phyloP scores from a whole-genome alignment of 2,329 filamentous ascomycete genomes.

The Phyllosticta paracitricarpa region DNA sequence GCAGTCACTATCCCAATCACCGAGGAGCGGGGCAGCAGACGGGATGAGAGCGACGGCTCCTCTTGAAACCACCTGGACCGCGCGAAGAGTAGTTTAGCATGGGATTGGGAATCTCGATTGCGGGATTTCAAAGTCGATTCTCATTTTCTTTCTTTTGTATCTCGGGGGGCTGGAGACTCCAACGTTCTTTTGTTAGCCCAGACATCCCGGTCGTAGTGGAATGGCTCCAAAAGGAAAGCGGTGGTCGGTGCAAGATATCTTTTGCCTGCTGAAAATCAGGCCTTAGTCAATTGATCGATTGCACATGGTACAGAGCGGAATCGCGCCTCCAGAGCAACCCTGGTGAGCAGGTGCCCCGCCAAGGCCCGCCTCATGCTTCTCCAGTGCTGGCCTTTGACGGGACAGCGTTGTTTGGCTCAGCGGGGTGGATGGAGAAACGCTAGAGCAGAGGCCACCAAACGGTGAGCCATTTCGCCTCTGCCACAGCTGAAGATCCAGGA shows the following conservation, averaged over 20 bases:
- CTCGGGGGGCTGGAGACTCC: no score
- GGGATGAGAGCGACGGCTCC: background rate
- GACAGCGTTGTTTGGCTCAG: background rate
- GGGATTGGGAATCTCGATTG: background rate
- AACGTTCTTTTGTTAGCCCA: background rate
- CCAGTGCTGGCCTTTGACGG: background rate
- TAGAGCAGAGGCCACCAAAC: background rate
- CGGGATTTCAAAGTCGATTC: background rate
- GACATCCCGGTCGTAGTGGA: background rate
- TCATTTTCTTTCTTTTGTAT: background rate
- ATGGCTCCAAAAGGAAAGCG: background rate
- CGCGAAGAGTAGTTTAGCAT: background rate
- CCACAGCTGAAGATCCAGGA: background rate
- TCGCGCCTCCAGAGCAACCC: background rate
- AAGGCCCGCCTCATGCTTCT: background rate
- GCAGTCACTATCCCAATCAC: background rate
- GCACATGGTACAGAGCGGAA: background rate
- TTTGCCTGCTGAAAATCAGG: background rate
- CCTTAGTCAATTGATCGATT: background rate
- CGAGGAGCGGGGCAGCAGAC: background rate
- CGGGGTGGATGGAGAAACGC: background rate
- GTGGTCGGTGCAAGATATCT: background rate
- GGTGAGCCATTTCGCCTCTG: background rate
- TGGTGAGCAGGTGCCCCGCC: background rate
- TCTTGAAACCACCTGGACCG: background rate